Base-by-base conservation (phyloP, 2,329 filamentous ascomycete genomes). In the Ophiostoma sp. region DNA sequence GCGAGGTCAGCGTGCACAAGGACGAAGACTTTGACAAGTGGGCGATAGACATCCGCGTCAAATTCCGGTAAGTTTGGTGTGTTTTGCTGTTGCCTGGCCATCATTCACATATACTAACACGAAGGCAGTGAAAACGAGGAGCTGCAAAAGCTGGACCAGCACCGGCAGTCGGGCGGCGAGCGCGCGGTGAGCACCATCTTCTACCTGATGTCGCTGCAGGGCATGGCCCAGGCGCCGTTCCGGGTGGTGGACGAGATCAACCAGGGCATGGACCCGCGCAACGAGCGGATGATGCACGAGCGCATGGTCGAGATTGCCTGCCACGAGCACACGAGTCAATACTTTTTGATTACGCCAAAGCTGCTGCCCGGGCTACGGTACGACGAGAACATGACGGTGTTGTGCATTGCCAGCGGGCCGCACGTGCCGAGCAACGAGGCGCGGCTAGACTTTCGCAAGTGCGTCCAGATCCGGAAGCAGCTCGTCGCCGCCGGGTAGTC, bases 171-270 rank as follows among this genome's bases (percentile, higher is more conserved):
- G 1, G 95, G 95, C 74, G 95, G 95, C 72, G 95, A 99, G 80
- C 90, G 95, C 70, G 92, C 95, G 38, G 94, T 99, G 36, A 96
- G 92, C 36, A 99, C 95, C 14, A 96, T 98, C 76, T 99, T 98
- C 84, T 99, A 96, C 80, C 91, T 99, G 68, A 98, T 99, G 93
- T 92, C 95, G 5, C 85, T 99, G 40, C 95, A 99, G 78, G 91
- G 91, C 65, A 88, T 99, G 74, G 94, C 95, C 16, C 90, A 93
- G 74, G 93, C 93, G 3, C 95, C 95, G 0, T 99, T 99, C 85
- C 92, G 95, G 66, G 94, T 99, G 65, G 95, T 99, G 69, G 95
- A 99, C 79, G 95, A 99, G 81, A 99, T 99, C 83, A 99, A 99
- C 76, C 95, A 99, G 80, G 95, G 95, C 73, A 99, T 99, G 95